A percentile compares a stretch with the other conserved stretches of the same genome.
These are phyloP conservation scores for Phialocephala sp. DNA, from an alignment of 2,329 filamentous ascomycete species.

Conservation along the genomic window DNA sequence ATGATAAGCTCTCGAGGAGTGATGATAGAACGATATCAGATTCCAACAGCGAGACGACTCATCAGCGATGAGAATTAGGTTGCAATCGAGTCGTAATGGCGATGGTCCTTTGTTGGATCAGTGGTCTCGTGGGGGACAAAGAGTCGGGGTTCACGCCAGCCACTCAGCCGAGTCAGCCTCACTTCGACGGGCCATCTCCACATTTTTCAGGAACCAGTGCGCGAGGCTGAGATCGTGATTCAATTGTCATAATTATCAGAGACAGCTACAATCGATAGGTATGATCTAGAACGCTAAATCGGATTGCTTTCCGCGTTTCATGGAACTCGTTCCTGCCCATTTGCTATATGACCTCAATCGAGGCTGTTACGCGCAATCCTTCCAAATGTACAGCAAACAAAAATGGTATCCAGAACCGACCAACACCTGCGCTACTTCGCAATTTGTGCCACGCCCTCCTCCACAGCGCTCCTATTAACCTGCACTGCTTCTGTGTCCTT, in stretches of 20 bases:
- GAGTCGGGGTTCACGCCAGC: not conserved
- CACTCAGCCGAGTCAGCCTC: slow-evolving; percentile 7
- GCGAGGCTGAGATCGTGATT: slow-evolving; percentile 9
- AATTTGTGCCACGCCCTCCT: slow-evolving; percentile 24
- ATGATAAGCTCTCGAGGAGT: slow-evolving; percentile 4
- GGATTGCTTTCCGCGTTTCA: not conserved
- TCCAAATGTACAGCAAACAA: not conserved
- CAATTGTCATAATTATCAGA: slow-evolving; percentile 6
- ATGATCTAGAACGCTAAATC: not conserved
- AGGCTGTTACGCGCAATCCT: slow-evolving; percentile 3
- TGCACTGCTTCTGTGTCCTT: slow-evolving; percentile 14
- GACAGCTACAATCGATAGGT: not conserved
- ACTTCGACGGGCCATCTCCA: not conserved
- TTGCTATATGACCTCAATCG: not conserved
- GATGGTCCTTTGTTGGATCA: not conserved
- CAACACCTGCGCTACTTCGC: slow-evolving; percentile 21
- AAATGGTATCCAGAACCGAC: not conserved
- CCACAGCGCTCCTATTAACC: slow-evolving; percentile 23
- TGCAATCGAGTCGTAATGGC: not conserved
- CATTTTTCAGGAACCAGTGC: slow-evolving; percentile 7
- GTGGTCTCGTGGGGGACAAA: not conserved
- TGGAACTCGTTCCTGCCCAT: not conserved
- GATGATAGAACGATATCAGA: not conserved
- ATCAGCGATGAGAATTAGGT: not conserved
- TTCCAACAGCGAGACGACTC: not conserved